Conservation (phyloP, 106 monocot species). For the Narthecium ossifragum region DNA sequence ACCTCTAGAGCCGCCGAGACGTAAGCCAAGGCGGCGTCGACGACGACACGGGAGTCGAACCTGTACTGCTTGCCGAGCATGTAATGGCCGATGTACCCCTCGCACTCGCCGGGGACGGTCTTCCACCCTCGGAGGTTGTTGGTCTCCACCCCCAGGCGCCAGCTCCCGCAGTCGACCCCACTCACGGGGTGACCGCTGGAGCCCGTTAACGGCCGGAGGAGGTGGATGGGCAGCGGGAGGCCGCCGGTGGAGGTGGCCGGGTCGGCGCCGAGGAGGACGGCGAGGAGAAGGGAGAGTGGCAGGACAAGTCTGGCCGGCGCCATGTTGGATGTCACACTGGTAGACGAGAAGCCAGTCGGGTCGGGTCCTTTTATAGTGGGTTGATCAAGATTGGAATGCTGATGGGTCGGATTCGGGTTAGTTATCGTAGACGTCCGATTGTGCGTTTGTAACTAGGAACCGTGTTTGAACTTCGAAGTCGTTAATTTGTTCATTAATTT, state of each 20-base stretch:
- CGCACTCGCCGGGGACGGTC: constrained; percentile 20
- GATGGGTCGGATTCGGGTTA: too few species aligned
- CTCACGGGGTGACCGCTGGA: background rate
- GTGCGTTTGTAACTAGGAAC: too few species aligned
- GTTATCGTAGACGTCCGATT: too few species aligned
- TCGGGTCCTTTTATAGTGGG: too few species aligned
- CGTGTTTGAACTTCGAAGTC: too few species aligned
- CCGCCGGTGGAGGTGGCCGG: background rate
- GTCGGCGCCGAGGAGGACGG: background rate
- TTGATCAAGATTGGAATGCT: too few species aligned
- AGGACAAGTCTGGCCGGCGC: too few species aligned
- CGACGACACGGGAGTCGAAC: constrained; percentile 27
- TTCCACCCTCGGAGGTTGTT: constrained; percentile 28
- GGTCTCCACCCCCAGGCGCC: constrained; percentile 35
- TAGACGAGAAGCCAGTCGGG: too few species aligned
- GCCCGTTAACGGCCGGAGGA: constrained; percentile 7
- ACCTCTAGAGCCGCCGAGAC: constrained; percentile 14
- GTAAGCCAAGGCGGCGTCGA: constrained; percentile 17
- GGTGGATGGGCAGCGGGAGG: constrained; percentile 1
- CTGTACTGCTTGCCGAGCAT: constrained; percentile 28
- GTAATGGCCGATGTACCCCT: constrained; percentile 24
- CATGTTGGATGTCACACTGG: too few species aligned
- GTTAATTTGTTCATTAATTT: too few species aligned
- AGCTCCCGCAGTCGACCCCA: constrained; percentile 28
- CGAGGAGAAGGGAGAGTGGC: too few species aligned